These are phyloP conservation scores for Aphanomyces invadans DNA, from an alignment of 352 stramenopile genomes.

Conservation along the genomic window DNA sequence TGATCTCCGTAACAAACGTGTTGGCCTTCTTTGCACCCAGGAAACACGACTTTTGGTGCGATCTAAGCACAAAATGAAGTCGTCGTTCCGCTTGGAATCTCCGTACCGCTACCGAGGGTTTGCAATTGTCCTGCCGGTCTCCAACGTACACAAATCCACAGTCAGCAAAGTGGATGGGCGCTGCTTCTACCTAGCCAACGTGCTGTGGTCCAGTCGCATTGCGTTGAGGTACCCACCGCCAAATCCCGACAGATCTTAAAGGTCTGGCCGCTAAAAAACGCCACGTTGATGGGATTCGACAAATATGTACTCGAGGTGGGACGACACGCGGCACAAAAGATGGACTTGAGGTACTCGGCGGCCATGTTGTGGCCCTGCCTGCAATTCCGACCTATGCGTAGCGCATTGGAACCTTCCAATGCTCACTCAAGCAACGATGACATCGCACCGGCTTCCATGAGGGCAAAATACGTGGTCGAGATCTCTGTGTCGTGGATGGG, in stretches of 20 bases:
- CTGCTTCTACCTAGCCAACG: not conserved
- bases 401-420: no score
- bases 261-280: constrained; percentile 51
- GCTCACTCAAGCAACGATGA: no score
- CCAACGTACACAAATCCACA: constrained; percentile 50
- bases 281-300: constrained; percentile 36
- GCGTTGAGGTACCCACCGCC: constrained; percentile 33
- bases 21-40: constrained; percentile 46
- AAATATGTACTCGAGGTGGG: constrained; percentile 37
- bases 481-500: constrained; percentile 60
- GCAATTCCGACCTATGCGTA: not conserved
- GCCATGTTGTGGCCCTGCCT: not conserved
- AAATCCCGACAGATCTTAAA: constrained; percentile 60
- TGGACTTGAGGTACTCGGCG: not conserved
- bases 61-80: not conserved
- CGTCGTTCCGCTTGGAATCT: not conserved
- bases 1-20: constrained; percentile 42
- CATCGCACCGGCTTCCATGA: constrained; percentile 48
- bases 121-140: constrained; percentile 45
- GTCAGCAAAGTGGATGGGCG: constrained; percentile 42
- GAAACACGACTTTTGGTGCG: constrained; percentile 50
- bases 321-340: constrained; percentile 33
- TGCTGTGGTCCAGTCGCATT: not conserved
- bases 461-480: constrained; percentile 43
- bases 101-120: constrained; percentile 45